Base-by-base conservation (phyloP, 176 grass and related monocot species). In the Typha latifolia region DNA sequence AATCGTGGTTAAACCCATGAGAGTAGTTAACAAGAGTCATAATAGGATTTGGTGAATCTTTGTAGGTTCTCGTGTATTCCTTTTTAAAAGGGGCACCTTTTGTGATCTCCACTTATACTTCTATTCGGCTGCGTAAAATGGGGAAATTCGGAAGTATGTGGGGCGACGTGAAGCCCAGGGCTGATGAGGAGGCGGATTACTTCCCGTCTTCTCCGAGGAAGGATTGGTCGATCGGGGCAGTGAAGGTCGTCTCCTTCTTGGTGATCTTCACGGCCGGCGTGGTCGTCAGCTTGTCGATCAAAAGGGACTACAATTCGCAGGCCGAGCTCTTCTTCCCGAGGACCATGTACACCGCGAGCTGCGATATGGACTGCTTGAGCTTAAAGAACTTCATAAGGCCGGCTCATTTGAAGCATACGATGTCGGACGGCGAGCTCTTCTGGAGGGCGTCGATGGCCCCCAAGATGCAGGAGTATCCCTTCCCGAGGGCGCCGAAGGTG, bases 241-340 rank as follows among this genome's bases (percentile, higher is more conserved):
- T 82, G 50, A 90, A 57, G 72, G 59, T 74, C 13, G 52, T 77
- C 13, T 70, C 59, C 1, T 55, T 67, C 52, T 63, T 82, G 5
- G 63, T 73, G 5, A 82, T 93, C 71, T 93, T 93, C 90, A 93
- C 88, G 90, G 90, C 82, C 49, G 90, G 90, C 15, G 73, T 88
- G 4, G 82, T 93, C 1, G 73, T 93, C 14, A 85, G 90, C 9
- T 83, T 83, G 62, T 82, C 79, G 32, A 75, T 80, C 3, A 85
- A 79, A 2, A 79, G 85, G 15, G 82, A 80, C 83, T 88, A 93
- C 85, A 83, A 75, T 47, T 78, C 82, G 1, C 90, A 93, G 68
- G 64, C 90, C 8, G 85, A 93, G 66, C 85, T 93, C 72, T 93
- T 93, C 90, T 93, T 93, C 85, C 90, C 90, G 48, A 1, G 79